These are phyloP conservation scores for Aureobasidium sp. DNA, from an alignment of 2,329 filamentous ascomycete genomes.

Conservation along the genomic window DNA sequence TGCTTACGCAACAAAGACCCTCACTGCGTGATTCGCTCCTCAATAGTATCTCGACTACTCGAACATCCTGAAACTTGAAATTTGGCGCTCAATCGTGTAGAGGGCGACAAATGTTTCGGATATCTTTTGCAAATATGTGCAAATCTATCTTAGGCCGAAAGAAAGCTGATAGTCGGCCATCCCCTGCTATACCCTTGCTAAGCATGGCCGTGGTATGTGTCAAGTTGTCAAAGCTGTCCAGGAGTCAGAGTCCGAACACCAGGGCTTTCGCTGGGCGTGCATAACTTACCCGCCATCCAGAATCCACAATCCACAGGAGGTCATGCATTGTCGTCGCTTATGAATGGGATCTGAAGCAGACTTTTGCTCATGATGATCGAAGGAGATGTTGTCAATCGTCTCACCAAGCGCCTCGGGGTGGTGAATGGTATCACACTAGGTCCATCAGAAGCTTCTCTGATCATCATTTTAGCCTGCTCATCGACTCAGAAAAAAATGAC, in stretches of 20 bases:
- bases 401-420: not conserved
- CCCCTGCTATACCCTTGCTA: not conserved
- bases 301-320: not conserved
- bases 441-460: not conserved
- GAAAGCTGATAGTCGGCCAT: not conserved
- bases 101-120: not conserved
- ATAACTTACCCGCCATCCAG: conserved; percentile 8
- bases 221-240: not conserved
- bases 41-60: not conserved
- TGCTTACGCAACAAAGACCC: not conserved
- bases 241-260: not conserved
- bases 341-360: not conserved
- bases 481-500: conserved; percentile 7
- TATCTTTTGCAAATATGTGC: not conserved
- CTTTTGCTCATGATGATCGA: not conserved
- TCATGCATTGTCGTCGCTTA: conserved; percentile 2
- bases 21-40: not conserved
- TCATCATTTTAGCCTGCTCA: conserved; percentile 6
- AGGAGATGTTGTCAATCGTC: not conserved
- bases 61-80: not conserved
- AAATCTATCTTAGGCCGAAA: not conserved
- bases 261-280: conserved; percentile 3
- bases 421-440: not conserved
- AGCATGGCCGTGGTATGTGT: not conserved
- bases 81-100: not conserved